Evolutionary conservation across 2,329 filamentous ascomycete genomes (phyloP).

Genomic region (Monosporascus sp.): DNA sequence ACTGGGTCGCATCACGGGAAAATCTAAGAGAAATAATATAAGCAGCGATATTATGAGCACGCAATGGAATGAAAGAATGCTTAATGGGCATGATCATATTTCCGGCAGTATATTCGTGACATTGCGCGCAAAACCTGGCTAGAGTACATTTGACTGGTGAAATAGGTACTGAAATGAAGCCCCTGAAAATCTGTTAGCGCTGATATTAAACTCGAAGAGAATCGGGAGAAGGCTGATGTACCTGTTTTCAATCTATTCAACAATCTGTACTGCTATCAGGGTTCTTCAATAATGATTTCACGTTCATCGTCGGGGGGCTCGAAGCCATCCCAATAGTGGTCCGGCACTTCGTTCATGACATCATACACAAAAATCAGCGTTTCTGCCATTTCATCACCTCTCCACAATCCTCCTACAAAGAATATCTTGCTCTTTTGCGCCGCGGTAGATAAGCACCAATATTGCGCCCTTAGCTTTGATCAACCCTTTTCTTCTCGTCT

Average conservation of each 20-base stretch:
- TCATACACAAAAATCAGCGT: slow-evolving; percentile 24
- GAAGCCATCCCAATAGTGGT: slow-evolving; percentile 19
- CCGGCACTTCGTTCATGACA: slow-evolving; percentile 15
- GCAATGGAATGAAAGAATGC: no score
- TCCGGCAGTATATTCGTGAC: no score
- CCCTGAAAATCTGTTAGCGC: no score
- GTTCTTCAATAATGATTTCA: slow-evolving; percentile 13
- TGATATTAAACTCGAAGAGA: no score
- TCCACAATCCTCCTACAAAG: slow-evolving; percentile 27
- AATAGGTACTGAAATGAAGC: no score
- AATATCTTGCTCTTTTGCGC: slow-evolving; percentile 19
- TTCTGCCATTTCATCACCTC: slow-evolving; percentile 16
- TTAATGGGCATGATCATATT: no score
- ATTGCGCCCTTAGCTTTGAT: slow-evolving; percentile 20
- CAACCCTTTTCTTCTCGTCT: slow-evolving; percentile 22
- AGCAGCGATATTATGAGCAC: background rate
- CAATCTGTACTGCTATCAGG: background rate
- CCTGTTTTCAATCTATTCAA: no score
- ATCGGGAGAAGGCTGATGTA: no score
- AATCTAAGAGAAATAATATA: background rate
- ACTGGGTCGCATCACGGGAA: background rate
- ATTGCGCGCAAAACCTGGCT: no score
- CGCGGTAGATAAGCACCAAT: slow-evolving; percentile 27
- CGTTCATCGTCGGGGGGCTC: slow-evolving; percentile 15
- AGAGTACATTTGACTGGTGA: no score